Conservation (phyloP, 352 stramenopile species). For the Phytophthora capsici region DNA sequence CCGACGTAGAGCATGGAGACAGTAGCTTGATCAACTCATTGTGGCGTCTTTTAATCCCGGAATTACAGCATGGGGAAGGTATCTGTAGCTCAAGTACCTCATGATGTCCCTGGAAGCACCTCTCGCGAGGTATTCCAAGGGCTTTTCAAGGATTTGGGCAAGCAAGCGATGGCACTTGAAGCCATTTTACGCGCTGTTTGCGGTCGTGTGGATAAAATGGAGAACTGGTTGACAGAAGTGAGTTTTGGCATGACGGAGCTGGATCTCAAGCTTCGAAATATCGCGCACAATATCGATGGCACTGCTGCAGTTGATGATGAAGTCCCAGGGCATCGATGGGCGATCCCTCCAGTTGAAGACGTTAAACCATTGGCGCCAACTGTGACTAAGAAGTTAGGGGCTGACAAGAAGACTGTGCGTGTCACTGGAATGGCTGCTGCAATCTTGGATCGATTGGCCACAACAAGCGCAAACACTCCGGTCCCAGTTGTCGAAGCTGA, state of each 20-base stretch:
- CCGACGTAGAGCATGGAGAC: slow-evolving; percentile 12
- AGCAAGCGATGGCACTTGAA: slow-evolving; percentile 81
- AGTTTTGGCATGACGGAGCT: slow-evolving; percentile 80
- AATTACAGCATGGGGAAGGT: slow-evolving; percentile 36
- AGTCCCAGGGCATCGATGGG: slow-evolving; percentile 50
- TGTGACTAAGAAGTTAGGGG: slow-evolving; percentile 60
- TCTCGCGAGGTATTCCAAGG: slow-evolving; percentile 73
- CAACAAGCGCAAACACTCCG: slow-evolving; percentile 11
- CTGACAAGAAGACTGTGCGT: slow-evolving; percentile 58
- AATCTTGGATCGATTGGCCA: slow-evolving; percentile 58
- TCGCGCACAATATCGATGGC: slow-evolving; percentile 86
- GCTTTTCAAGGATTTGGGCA: slow-evolving; percentile 74
- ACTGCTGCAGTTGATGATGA: slow-evolving; percentile 69
- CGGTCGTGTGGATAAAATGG: slow-evolving; percentile 77
- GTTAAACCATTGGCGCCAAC: slow-evolving; percentile 32
- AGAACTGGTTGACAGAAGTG: slow-evolving; percentile 76
- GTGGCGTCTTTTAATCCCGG: slow-evolving; percentile 4
- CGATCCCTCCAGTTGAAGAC: slow-evolving; percentile 40
- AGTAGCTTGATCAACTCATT: neutral
- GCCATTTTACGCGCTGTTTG: slow-evolving; percentile 71
- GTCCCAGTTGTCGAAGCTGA: slow-evolving; percentile 13
- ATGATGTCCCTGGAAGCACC: slow-evolving; percentile 21
- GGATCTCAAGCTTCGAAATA: slow-evolving; percentile 77
- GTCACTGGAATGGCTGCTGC: slow-evolving; percentile 70
- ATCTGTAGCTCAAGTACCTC: slow-evolving; percentile 24